These are phyloP conservation scores for Cylindrodendrum hubeiense DNA, from an alignment of 2,329 filamentous ascomycete genomes.

Conservation along the genomic window DNA sequence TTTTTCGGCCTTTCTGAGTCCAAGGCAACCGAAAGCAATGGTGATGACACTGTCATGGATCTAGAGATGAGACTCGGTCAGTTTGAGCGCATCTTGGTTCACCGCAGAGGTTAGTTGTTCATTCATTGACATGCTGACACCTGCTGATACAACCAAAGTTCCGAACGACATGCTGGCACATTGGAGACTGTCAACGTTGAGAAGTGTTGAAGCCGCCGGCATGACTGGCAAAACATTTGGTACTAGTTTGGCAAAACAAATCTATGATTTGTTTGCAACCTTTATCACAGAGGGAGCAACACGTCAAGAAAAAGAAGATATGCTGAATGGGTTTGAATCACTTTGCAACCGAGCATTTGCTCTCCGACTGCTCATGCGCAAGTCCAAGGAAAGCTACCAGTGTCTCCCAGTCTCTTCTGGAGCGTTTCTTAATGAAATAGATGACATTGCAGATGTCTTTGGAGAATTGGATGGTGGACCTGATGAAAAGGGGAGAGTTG, in stretches of 20 bases:
- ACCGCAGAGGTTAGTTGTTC: neutral
- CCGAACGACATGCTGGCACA: neutral
- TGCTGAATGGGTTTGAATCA: neutral
- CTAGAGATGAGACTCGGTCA: neutral
- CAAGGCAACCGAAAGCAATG: neutral
- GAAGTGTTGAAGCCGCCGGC: neutral
- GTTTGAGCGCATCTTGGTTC: neutral
- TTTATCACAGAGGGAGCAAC: conserved; percentile 1
- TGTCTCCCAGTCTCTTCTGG: neutral
- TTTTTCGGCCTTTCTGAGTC: conserved; percentile 1
- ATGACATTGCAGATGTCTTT: neutral
- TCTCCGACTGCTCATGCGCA: conserved; percentile 20
- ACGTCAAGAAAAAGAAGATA: neutral
- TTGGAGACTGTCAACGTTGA: conserved; percentile 18
- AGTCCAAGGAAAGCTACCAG: neutral
- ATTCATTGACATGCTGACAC: neutral
- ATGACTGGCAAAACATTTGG: neutral
- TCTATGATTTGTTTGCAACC: neutral
- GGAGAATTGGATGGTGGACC: neutral
- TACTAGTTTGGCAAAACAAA: conserved; percentile 1
- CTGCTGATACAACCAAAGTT: neutral
- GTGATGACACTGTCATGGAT: neutral
- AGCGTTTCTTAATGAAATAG: neutral
- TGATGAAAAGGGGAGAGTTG: neutral
- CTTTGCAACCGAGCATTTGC: conserved; percentile 7